Evolutionary conservation across 164 flowering plant species (phyloP).

Genomic region (Magnolia officinalis): DNA sequence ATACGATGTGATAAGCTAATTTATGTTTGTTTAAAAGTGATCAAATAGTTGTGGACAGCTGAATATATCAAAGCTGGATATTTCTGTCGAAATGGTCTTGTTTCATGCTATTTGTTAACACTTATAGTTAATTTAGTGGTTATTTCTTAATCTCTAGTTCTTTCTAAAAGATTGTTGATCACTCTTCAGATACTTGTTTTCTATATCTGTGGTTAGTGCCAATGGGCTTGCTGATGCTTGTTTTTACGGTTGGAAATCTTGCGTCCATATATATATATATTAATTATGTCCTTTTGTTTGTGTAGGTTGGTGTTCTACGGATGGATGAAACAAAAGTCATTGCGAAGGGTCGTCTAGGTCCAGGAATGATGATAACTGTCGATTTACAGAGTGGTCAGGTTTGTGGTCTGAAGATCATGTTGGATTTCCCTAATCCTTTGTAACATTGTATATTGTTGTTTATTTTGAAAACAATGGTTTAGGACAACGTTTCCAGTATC

Average conservation of each 20-base stretch:
- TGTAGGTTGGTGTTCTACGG: conserved; percentile 93
- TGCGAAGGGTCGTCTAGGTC: conserved; percentile 97
- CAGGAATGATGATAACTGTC: conserved; percentile 98
- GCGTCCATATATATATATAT: background rate
- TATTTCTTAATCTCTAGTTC: background rate
- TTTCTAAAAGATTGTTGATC: background rate
- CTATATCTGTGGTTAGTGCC: background rate
- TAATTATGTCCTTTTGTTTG: background rate
- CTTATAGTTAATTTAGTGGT: background rate
- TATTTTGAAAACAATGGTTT: too few relatives aligned
- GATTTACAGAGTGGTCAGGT: conserved; percentile 90
- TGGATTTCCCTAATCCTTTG: background rate
- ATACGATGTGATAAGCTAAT: too few relatives aligned
- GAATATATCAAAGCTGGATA: too few relatives aligned
- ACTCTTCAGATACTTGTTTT: background rate
- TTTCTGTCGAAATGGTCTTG: too few relatives aligned
- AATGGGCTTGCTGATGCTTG: background rate
- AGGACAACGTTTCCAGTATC: too few relatives aligned
- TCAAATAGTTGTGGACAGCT: too few relatives aligned
- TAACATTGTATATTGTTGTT: too few relatives aligned
- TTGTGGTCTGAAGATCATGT: conserved; percentile 16
- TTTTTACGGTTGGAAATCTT: background rate
- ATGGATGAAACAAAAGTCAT: conserved; percentile 89
- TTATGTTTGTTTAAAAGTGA: too few relatives aligned
- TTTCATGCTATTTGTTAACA: too few relatives aligned